Evolutionary conservation across 345 rosid genomes (phyloP), one percentile per base, ranked within the genome.

Genomic region (Syzygium aqueum): DNA sequence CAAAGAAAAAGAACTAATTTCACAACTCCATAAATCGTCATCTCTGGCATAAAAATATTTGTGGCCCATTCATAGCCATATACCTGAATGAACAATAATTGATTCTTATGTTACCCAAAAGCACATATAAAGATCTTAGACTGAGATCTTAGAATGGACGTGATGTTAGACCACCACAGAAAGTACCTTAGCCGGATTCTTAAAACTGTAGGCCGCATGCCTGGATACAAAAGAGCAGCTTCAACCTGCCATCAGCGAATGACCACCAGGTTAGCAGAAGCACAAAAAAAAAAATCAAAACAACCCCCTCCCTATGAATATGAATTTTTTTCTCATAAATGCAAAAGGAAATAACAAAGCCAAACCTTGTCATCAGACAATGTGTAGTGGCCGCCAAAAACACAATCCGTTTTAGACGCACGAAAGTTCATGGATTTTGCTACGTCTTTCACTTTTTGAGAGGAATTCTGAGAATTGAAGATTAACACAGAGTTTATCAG

Each of bases 161-260:
- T 73, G 49, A 73, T 50, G 54, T 8, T 17, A 85, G 59, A n/a
- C 46, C n/a, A 57, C 86, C 16, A 53, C 73, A 78, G 57, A 54
- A 53, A 51, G 56, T 93, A 96, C 99, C 99, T 95, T 93, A 94
- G 90, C 86, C 97, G 94, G 87, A 95, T 94, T 91, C 95, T 95
- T 89, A 95, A 92, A 89, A 95, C 93, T 30, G 99, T 96, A 51
- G 97, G 99, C 49, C 93, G 95, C 88, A 89, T 77, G 85, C 97
- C 98, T 5, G 99, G 97, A 88, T 97, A 97, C 85, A 93, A 86
- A 84, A 97, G 94, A 86, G 97, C 95, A 88, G 99, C 99, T 92
- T 95, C 98, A 84, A 95, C 94, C 99, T 97, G 93, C 87, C 88
- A 88, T 61, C 27, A 28, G 23, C 28, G 6, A 40, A 57, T 49